Evolutionary conservation across 345 rosid genomes (phyloP).

Genomic region (Excoecaria cochinchinensis): DNA sequence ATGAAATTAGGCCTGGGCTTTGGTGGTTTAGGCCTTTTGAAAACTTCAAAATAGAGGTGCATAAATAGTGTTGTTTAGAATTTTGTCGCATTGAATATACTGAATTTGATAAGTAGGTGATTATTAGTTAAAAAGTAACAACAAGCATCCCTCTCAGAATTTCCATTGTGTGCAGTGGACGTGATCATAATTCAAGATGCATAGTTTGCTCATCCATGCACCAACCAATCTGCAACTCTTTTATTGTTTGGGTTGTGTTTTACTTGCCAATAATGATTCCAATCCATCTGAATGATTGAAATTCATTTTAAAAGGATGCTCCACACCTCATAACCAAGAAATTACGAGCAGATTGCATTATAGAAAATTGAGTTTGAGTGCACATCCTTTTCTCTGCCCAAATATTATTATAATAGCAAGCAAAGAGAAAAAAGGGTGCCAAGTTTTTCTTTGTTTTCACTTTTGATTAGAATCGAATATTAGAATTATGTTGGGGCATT

Average conservation of each 20-base stretch:
- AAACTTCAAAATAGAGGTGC: no score
- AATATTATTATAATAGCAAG: background rate
- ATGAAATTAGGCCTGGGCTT: no score
- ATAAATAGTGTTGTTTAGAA: no score
- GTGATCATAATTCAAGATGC: no score
- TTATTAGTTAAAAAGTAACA: no score
- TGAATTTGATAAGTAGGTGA: no score
- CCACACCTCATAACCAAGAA: background rate
- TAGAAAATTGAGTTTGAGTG: background rate
- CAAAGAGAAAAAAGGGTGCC: background rate
- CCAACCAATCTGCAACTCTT: no score
- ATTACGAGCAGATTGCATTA: background rate
- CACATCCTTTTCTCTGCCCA: slow-evolving; percentile 10
- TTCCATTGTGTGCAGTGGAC: no score
- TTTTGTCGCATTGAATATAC: no score
- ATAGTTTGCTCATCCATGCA: no score
- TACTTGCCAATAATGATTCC: background rate
- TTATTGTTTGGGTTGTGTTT: background rate
- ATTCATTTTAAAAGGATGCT: slow-evolving; percentile 6
- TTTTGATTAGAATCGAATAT: slow-evolving; percentile 15
- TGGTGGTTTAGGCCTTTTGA: no score
- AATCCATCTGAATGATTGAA: slow-evolving; percentile 1
- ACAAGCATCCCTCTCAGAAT: no score
- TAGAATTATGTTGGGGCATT: background rate
- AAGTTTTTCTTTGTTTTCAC: background rate